Evolutionary conservation across 2,329 filamentous ascomycete genomes (phyloP).

Genomic region (Plenodomus tracheiphilus): DNA sequence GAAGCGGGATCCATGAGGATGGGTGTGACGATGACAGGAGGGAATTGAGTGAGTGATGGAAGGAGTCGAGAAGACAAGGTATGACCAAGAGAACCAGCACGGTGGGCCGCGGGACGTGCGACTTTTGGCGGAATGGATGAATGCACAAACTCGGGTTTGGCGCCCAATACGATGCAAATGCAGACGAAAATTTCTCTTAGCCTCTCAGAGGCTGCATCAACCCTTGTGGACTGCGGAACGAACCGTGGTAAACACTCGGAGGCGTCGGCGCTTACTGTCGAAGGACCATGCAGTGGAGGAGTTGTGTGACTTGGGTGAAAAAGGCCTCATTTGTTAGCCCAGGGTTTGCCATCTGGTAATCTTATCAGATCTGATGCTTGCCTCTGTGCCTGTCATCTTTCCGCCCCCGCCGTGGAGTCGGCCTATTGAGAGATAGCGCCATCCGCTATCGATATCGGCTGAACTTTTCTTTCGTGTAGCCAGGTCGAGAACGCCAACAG

Average conservation of each 20-base stretch:
- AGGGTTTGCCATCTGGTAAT: slow-evolving; percentile 4
- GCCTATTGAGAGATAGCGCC: slow-evolving; percentile 5
- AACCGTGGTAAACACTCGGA: neutral
- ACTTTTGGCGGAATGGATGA: slow-evolving; percentile 20
- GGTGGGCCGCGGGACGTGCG: slow-evolving; percentile 23
- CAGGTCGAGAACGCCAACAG: slow-evolving; percentile 19
- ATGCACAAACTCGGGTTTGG: slow-evolving; percentile 29
- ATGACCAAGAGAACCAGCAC: slow-evolving; percentile 21
- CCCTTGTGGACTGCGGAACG: neutral
- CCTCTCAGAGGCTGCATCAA: neutral
- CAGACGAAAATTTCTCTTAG: slow-evolving; percentile 30
- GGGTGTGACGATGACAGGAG: slow-evolving; percentile 8
- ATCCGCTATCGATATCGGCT: slow-evolving; percentile 27
- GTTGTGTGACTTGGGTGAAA: slow-evolving; percentile 23
- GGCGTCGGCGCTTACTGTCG: neutral
- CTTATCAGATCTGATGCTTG: slow-evolving; percentile 35
- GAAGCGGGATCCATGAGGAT: slow-evolving; percentile 19
- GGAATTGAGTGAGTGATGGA: slow-evolving; percentile 14
- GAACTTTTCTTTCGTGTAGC: slow-evolving; percentile 27
- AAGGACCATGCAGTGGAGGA: slow-evolving; percentile 11
- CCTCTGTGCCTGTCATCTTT: slow-evolving; percentile 10
- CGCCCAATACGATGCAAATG: slow-evolving; percentile 25
- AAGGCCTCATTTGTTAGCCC: slow-evolving; percentile 1
- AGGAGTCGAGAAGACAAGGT: neutral
- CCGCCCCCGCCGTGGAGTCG: slow-evolving; percentile 10